These are phyloP conservation scores for Citrullus amarus DNA, from an alignment of 306 rosid species.

Conservation along the genomic window DNA sequence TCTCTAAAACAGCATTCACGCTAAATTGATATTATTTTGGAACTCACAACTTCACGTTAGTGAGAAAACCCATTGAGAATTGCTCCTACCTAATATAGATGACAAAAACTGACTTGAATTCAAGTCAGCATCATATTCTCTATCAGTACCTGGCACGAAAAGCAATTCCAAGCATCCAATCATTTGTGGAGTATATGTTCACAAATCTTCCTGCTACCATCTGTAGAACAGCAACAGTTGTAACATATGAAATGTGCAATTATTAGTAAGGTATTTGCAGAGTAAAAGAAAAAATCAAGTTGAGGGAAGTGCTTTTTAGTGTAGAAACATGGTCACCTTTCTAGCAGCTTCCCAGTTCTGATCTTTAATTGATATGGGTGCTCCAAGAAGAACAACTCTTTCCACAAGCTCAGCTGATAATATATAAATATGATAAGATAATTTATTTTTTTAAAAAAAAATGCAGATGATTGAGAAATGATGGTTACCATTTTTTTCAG, in stretches of 20 bases:
- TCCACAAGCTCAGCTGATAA: conserved; percentile 34
- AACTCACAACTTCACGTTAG: background rate
- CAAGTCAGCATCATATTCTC: background rate
- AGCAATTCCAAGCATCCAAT: conserved; percentile 46
- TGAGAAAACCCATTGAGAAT: background rate
- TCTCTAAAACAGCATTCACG: background rate
- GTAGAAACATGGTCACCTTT: conserved; percentile 19
- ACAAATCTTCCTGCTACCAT: conserved; percentile 50
- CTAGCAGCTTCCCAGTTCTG: conserved; percentile 41
- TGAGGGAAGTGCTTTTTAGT: background rate
- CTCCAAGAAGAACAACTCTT: conserved; percentile 42
- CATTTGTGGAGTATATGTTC: conserved; percentile 35
- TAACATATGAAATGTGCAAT: background rate
- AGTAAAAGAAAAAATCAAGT: background rate
- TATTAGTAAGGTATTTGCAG: background rate
- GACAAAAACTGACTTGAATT: background rate
- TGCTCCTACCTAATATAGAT: background rate
- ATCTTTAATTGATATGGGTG: conserved; percentile 37
- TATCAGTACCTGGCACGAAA: conserved; percentile 36
- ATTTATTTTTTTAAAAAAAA: background rate
- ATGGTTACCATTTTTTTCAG: conserved; percentile 23
- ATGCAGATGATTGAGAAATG: background rate
- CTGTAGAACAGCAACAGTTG: conserved; percentile 17
- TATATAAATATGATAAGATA: background rate
- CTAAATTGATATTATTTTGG: background rate